These are phyloP conservation scores for Leishmania braziliensis DNA, from an alignment of 208 protist species.

Conservation along the genomic window DNA sequence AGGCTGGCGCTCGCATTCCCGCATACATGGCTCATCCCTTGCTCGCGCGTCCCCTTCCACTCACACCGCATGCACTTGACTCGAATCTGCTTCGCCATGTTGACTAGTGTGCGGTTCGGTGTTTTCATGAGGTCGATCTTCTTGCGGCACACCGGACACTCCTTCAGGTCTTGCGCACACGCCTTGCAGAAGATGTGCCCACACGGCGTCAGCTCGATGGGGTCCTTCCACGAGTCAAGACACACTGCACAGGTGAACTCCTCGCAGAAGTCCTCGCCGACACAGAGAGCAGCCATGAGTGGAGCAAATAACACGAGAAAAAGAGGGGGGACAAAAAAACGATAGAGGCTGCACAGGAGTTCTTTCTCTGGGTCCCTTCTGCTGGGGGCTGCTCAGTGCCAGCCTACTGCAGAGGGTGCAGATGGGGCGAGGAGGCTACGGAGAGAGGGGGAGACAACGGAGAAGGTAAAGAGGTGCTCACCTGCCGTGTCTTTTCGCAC, in stretches of 20 bases:
- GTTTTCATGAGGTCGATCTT: conserved; percentile 25
- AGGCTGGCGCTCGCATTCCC: neutral
- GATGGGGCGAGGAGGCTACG: neutral
- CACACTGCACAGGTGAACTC: conserved; percentile 76
- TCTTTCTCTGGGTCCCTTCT: neutral
- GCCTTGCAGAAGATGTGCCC: conserved; percentile 67
- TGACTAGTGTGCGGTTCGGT: conserved; percentile 73
- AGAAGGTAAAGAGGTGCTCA: neutral
- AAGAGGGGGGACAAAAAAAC: neutral
- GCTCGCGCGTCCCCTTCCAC: conserved; percentile 68
- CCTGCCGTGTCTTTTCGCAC: neutral
- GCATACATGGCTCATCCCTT: conserved; percentile 32
- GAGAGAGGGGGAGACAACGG: neutral
- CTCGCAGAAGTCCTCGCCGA: conserved; percentile 63
- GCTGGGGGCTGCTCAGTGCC: neutral
- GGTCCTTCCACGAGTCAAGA: conserved; percentile 77
- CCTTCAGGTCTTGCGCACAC: conserved; percentile 41
- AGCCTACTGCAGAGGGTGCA: neutral
- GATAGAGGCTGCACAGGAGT: neutral
- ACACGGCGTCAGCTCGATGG: conserved; percentile 41
- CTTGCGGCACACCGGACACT: conserved; percentile 69
- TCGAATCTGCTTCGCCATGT: conserved; percentile 60
- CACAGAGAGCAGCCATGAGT: conserved; percentile 21
- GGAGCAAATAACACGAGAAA: neutral
- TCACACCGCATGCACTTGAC: conserved; percentile 61